Evolutionary conservation across 2,329 filamentous ascomycete genomes (phyloP), one percentile per base, ranked within the genome.

Genomic region (Penicillium sp.): DNA sequence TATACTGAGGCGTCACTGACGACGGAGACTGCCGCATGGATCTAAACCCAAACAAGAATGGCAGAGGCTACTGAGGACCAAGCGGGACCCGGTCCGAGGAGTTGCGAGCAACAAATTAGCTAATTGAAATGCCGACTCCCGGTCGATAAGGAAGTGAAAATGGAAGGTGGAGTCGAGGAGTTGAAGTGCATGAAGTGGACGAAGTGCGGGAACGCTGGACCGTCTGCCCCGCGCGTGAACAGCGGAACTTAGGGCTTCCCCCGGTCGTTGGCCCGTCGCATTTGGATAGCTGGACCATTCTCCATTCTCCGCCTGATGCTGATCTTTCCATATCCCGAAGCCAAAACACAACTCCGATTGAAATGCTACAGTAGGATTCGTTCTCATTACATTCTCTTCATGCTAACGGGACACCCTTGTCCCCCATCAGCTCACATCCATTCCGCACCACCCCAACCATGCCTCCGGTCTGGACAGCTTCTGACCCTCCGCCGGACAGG

Each of bases 391-490:
- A 38, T 42, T 16, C 30, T n/a, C 22, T 30, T 56, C 51, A 60
- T 43, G 46, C 53, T 45, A 58, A 35, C 24, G 51, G 40, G 25
- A 68, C 50, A 5, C 62, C 69, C 55, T 67, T 74, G 46, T 69
- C 69, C 11, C 70, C 77, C 75, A 84, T 81, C 54, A 97, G 74
- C 69, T 96, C 92, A 27, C 90, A 92, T 0, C 94, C 94, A 50
- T 83, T 88, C 55, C 94, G 81, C 38, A 99, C 83, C 5, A 96
- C 89, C 1, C 92, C 94, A 10, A 97, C 90, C 41, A 96, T 79
- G 0, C 92, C 94, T 6, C 94, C 92, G 0, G 94, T 97, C 77
- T 99, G 94, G 52, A 99, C 83, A 5, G 79, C 76, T 75, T 99
- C 94, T 52, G 85, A 91, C 1, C 89, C 92, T 20, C 94, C 94